phyloP scores from a whole-genome alignment of 2,329 filamentous ascomycete species.

The Kalmusia sp. region DNA sequence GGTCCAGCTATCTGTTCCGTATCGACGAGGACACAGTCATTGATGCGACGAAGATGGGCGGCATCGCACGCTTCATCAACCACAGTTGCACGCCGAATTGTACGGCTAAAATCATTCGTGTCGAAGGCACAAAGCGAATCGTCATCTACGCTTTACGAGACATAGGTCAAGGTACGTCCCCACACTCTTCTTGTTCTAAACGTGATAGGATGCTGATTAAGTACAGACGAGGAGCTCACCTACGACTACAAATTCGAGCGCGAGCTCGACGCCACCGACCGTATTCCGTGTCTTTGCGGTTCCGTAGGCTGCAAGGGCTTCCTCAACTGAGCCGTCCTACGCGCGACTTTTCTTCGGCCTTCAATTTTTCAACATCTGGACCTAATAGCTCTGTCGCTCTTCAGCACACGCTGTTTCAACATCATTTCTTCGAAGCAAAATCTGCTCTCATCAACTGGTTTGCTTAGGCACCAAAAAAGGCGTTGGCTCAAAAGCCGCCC shows the following conservation, averaged over 20 bases:
- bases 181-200: conserved; percentile 8
- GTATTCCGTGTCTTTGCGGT: conserved; percentile 96
- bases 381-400: background rate
- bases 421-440: background rate
- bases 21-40: conserved; percentile 98
- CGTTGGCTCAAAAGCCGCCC: no score
- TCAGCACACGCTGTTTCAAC: conserved; percentile 2
- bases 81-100: conserved; percentile 98
- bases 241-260: conserved; percentile 99
- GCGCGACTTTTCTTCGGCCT: background rate
- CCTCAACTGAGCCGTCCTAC: conserved; percentile 75
- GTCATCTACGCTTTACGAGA: conserved; percentile 98
- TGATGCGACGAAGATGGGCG: conserved; percentile 97
- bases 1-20: conserved; percentile 95
- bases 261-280: conserved; percentile 91
- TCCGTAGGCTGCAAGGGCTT: conserved; percentile 98
- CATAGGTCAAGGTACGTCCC: conserved; percentile 85
- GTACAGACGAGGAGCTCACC: conserved; percentile 92
- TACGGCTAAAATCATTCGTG: conserved; percentile 98
- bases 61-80: conserved; percentile 98
- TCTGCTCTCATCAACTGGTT: background rate
- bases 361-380: conserved; percentile 5
- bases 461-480: no score
- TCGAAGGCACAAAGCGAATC: conserved; percentile 96
- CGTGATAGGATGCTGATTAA: conserved; percentile 36